Base-by-base conservation (phyloP, 345 rosid species). In the Aethionema arabicum region DNA sequence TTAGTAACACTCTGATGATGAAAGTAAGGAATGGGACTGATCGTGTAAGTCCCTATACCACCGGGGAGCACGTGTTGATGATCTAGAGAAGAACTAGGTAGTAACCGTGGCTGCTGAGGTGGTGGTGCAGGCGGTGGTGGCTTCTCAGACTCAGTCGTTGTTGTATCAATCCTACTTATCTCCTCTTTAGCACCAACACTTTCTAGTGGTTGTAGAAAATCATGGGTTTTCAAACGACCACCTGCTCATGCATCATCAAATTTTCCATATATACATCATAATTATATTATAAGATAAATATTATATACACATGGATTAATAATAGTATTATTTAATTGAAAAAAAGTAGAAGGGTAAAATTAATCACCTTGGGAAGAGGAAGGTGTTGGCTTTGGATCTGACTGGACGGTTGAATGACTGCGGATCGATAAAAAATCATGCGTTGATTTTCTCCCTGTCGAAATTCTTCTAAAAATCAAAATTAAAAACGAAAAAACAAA, bases 391-490 rank as follows among this genome's bases (percentile, higher is more conserved):
- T 77, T 84, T 70, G 85, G 95, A 82, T 93, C 90, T 80, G 83
- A 83, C 38, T 76, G 95, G 74, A 62, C 72, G 21, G 83, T 73
- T 69, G 99, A 73, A 79, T 84, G 91, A 70, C 78, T 82, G 90
- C 83, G 79, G 71, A 90, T 87, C 56, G 99, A 86, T 50, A 90
- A 81, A 78, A 90, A 90, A 78, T 93, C 96, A 41, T 84, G 92
- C 27, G 86, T 82, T 70, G 96, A 79, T 83, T 90, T 83, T 76
- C 84, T 86, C 67, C 92, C 97, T 93, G 90, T 68, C 49, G 29
- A 77, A 75, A 66, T 67, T 58, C 76, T 60, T 79, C 76, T 70
- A 37, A 54, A 58, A 55, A 73, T 68, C 73, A 59, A 73, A 67
- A 29, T 66, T 33, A 40, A 52, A 72, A 51, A 21, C 52, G 31